phyloP scores from a whole-genome alignment of 2,329 filamentous ascomycete species.

The Orbilia blumenaviensis region DNA sequence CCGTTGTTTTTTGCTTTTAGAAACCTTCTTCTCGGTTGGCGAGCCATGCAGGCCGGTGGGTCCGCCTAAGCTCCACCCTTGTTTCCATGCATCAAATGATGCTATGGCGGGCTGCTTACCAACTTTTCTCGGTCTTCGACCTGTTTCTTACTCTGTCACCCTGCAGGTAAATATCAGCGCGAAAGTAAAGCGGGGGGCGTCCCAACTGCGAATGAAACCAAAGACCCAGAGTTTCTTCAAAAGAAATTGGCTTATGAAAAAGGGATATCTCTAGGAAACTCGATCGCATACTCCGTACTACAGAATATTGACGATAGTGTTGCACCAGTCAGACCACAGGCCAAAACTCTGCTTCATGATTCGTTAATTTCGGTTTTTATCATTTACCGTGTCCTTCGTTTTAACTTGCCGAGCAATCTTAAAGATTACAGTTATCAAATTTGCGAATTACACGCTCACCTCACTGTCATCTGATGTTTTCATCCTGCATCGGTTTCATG shows the following conservation, averaged over 20 bases:
- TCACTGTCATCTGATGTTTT: conserved; percentile 53
- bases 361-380: conserved; percentile 25
- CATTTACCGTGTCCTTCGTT: conserved; percentile 25
- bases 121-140: conserved; percentile 10
- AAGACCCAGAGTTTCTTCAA: neutral
- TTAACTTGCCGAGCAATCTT: neutral
- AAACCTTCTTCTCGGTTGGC: conserved; percentile 44
- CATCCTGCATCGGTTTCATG: neutral
- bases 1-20: conserved; percentile 41
- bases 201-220: neutral
- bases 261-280: conserved; percentile 11
- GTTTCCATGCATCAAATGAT: conserved; percentile 53
- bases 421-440: neutral
- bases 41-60: conserved; percentile 39
- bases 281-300: neutral
- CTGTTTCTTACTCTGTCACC: conserved; percentile 33
- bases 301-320: neutral
- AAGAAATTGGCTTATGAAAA: neutral
- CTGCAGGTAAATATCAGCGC: conserved; percentile 20
- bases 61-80: conserved; percentile 50
- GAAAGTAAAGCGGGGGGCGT: conserved; percentile 9
- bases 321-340: conserved; percentile 35
- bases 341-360: conserved; percentile 1
- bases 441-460: conserved; percentile 7
- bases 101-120: conserved; percentile 37